These are phyloP conservation scores for Obelidium mucronatum DNA, from an alignment of 192 early-diverging fungal genomes.

Conservation along the genomic window DNA sequence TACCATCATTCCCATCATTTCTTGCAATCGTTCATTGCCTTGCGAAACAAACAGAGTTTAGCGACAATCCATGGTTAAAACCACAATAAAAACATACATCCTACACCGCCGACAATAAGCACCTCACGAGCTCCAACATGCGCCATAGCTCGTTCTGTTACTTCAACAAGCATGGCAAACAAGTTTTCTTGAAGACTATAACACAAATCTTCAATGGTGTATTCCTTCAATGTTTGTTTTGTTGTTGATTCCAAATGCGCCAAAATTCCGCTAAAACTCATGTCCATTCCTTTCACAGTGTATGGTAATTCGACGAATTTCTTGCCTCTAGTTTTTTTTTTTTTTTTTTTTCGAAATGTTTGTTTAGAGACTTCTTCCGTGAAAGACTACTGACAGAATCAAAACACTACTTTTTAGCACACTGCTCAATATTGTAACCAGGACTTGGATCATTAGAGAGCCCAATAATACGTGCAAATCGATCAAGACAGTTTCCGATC, in stretches of 20 bases:
- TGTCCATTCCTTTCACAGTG: slow-evolving; percentile 99
- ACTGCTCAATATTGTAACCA: slow-evolving; percentile 98
- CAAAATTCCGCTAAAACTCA: slow-evolving; percentile 96
- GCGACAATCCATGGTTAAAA: background rate
- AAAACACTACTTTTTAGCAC: slow-evolving; percentile 77
- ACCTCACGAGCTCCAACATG: slow-evolving; percentile 93
- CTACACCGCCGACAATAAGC: slow-evolving; percentile 96
- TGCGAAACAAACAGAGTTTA: background rate
- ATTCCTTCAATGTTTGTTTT: slow-evolving; percentile 23
- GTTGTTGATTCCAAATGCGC: slow-evolving; percentile 81
- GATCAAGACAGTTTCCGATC: slow-evolving; percentile 96
- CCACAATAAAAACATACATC: slow-evolving; percentile 64
- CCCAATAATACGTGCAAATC: slow-evolving; percentile 93
- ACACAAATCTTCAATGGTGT: slow-evolving; percentile 90
- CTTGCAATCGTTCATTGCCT: slow-evolving; percentile 90
- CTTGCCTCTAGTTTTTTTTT: slow-evolving; percentile 64
- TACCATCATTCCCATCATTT: slow-evolving; percentile 98
- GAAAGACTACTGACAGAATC: background rate
- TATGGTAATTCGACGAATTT: slow-evolving; percentile 92
- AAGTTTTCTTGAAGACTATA: slow-evolving; percentile 96
- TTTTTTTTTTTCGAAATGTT: slow-evolving; percentile 2
- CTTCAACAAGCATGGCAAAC: slow-evolving; percentile 99
- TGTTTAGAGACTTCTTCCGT: no score
- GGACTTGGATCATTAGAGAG: slow-evolving; percentile 96
- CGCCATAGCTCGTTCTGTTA: slow-evolving; percentile 98